phyloP scores from a whole-genome alignment of 2,329 filamentous ascomycete genomes.

The Aspergillus tanneri region DNA sequence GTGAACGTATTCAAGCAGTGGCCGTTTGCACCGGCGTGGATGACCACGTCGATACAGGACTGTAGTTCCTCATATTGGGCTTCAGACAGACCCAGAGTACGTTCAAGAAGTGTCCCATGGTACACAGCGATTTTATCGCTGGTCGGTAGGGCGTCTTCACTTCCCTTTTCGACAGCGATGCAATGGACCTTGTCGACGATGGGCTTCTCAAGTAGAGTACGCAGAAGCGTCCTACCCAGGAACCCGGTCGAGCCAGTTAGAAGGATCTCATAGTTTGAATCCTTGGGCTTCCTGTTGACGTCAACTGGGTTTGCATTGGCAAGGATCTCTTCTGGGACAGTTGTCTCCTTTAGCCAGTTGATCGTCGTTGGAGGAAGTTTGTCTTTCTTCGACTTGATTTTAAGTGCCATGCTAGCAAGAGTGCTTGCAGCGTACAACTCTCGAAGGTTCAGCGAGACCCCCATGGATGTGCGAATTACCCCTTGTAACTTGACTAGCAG shows the following conservation, averaged over 20 bases:
- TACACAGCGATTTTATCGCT: no score
- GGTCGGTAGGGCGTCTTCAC: no score
- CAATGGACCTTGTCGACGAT: conserved; percentile 9
- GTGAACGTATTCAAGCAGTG: not conserved
- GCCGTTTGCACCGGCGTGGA: not conserved
- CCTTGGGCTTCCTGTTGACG: no score
- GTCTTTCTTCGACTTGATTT: not conserved
- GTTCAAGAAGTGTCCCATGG: not conserved
- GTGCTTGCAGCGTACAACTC: conserved; percentile 2
- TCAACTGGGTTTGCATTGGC: not conserved
- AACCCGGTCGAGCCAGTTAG: conserved; percentile 14
- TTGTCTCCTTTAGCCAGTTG: conserved; percentile 2
- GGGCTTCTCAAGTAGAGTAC: not conserved
- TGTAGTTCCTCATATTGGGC: not conserved
- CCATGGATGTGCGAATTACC: not conserved
- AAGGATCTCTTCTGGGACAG: not conserved
- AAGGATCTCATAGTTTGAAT: conserved; percentile 2
- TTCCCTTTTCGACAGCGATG: no score
- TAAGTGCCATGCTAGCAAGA: no score
- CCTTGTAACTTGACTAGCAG: conserved; percentile 6
- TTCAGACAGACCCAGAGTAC: not conserved
- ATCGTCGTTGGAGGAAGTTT: not conserved
- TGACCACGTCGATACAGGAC: not conserved
- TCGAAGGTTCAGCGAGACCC: not conserved
- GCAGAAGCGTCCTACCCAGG: conserved; percentile 7